These are phyloP conservation scores for Daedaleopsis nitida DNA, from an alignment of 768 basidiomycete genomes.

Conservation along the genomic window DNA sequence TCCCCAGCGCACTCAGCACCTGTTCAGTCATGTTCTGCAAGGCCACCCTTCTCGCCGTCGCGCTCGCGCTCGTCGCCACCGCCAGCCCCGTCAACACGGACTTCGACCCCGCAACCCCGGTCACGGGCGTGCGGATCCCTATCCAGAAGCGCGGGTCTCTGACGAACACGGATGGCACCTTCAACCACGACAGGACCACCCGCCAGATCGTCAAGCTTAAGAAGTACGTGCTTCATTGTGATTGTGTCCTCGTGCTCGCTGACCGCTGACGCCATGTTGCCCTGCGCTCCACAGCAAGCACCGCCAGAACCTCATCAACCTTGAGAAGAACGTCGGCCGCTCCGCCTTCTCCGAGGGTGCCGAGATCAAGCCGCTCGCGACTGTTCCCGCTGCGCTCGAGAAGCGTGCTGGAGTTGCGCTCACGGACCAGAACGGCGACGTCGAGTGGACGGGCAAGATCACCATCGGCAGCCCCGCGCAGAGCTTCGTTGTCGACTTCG, in stretches of 20 bases:
- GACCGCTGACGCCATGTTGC: not conserved
- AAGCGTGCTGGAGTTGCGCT: constrained; percentile 23
- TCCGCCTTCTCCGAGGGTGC: constrained; percentile 18
- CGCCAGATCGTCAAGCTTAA: not conserved
- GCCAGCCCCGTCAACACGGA: constrained; percentile 12
- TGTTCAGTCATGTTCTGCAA: constrained; percentile 12
- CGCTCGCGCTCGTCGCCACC: constrained; percentile 8
- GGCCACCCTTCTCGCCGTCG: constrained; percentile 13
- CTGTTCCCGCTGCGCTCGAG: not conserved
- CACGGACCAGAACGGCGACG: constrained; percentile 23
- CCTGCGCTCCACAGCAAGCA: constrained; percentile 14
- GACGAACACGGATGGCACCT: constrained; percentile 20
- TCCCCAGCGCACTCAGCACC: not conserved
- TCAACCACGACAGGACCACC: constrained; percentile 5
- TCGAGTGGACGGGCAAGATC: constrained; percentile 38
- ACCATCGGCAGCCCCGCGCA: constrained; percentile 40
- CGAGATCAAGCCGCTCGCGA: constrained; percentile 14
- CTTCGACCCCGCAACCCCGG: constrained; percentile 1
- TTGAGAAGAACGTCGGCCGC: constrained; percentile 15
- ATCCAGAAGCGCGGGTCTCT: constrained; percentile 13
- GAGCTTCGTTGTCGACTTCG: constrained; percentile 42
- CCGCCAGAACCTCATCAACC: constrained; percentile 19
- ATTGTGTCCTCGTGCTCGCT: not conserved
- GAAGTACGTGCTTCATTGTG: constrained; percentile 15
- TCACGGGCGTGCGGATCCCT: constrained; percentile 10